Conservation (phyloP, 352 stramenopile genomes). For the Globisporangium nodosum region DNA sequence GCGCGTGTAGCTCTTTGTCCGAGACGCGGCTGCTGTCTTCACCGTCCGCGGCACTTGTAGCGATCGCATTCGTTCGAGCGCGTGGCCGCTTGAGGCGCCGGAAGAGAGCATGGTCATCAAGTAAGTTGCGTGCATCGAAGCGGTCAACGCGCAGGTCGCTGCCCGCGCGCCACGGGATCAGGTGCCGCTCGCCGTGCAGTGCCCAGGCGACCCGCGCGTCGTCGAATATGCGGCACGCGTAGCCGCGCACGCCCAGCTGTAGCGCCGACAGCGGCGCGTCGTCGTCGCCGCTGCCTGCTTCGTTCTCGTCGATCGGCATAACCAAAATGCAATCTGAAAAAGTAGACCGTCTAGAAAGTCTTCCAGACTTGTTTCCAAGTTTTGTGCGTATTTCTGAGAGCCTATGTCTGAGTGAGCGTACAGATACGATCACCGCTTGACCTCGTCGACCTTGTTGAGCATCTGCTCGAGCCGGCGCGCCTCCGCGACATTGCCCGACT, state of each 20-base stretch:
- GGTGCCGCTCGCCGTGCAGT: conserved; percentile 46
- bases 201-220: conserved; percentile 37
- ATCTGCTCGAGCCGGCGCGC: conserved; percentile 81
- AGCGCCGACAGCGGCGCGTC: conserved; percentile 8
- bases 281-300: conserved; percentile 10
- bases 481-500: conserved; percentile 80
- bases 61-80: neutral
- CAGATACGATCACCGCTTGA: conserved; percentile 16
- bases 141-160: conserved; percentile 42
- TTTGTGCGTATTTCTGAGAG: too few species aligned
- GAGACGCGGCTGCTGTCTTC: neutral
- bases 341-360: too few species aligned
- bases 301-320: too few species aligned
- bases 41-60: too few species aligned
- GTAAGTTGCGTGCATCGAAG: conserved; percentile 58
- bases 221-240: conserved; percentile 46
- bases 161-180: conserved; percentile 45
- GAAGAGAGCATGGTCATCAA: conserved; percentile 44
- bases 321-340: too few species aligned
- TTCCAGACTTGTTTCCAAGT: too few species aligned
- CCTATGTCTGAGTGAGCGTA: too few species aligned
- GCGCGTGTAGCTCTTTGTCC: conserved; percentile 22
- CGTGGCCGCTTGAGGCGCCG: conserved; percentile 37
- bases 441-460: conserved; percentile 57
- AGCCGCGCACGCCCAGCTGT: conserved; percentile 39